Evolutionary conservation across 2,329 filamentous ascomycete species (phyloP).

Genomic region (Fusarium irregulare): DNA sequence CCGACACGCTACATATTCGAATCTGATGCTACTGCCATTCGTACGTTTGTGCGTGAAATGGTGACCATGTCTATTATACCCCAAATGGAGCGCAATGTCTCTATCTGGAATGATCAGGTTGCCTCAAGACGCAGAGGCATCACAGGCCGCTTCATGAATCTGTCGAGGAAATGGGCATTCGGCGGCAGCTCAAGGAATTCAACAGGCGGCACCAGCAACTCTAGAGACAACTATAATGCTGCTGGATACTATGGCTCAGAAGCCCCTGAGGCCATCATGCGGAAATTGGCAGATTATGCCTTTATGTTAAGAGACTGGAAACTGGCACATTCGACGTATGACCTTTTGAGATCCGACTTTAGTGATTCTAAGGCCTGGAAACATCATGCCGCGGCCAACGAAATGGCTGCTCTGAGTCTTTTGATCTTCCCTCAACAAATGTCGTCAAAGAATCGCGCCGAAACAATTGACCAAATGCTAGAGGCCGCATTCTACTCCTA

Average conservation of each 20-base stretch:
- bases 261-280: slow-evolving; percentile 87
- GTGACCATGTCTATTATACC: slow-evolving; percentile 94
- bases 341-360: slow-evolving; percentile 88
- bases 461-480: slow-evolving; percentile 86
- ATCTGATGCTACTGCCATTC: slow-evolving; percentile 88
- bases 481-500: slow-evolving; percentile 95
- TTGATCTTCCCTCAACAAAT: slow-evolving; percentile 80
- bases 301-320: slow-evolving; percentile 99
- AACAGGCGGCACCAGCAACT: slow-evolving; percentile 62
- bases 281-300: slow-evolving; percentile 92
- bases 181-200: slow-evolving; percentile 73
- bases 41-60: slow-evolving; percentile 91
- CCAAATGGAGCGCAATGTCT: slow-evolving; percentile 92
- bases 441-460: slow-evolving; percentile 79
- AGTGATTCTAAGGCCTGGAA: slow-evolving; percentile 97
- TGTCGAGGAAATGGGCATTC: slow-evolving; percentile 93
- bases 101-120: slow-evolving; percentile 97
- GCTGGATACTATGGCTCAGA: slow-evolving; percentile 87
- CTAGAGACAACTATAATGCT: slow-evolving; percentile 79
- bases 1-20: slow-evolving; percentile 86
- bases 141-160: slow-evolving; percentile 90
- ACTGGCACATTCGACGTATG: slow-evolving; percentile 89
- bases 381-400: slow-evolving; percentile 91
- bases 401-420: slow-evolving; percentile 90
- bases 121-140: slow-evolving; percentile 89